Conservation (phyloP, 306 rosid species). For the Sesbania bispinosa region DNA sequence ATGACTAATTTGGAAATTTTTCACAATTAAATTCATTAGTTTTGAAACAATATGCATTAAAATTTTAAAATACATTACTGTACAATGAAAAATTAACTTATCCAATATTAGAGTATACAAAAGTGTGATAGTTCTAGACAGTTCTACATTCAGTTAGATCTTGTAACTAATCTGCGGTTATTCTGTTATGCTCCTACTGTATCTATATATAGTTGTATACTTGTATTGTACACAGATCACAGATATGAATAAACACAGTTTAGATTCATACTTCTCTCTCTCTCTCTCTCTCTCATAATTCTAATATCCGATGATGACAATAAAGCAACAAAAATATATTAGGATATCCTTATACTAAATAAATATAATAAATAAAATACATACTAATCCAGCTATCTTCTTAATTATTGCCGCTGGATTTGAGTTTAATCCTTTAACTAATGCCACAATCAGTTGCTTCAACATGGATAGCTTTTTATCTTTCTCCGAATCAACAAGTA, state of each 20-base stretch:
- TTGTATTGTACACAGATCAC: too few species aligned
- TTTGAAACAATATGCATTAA: slow-evolving; percentile 1
- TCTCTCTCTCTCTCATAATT: too few species aligned
- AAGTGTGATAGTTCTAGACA: too few species aligned
- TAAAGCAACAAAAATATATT: not conserved
- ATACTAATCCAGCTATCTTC: slow-evolving; percentile 95
- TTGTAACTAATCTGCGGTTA: too few species aligned
- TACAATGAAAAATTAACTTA: not conserved
- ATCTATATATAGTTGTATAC: too few species aligned
- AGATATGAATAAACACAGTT: too few species aligned
- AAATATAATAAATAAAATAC: slow-evolving; percentile 20
- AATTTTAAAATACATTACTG: not conserved
- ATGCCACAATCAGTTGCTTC: slow-evolving; percentile 76
- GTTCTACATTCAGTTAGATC: too few species aligned
- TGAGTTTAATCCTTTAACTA: slow-evolving; percentile 89
- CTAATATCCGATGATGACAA: slow-evolving; percentile 10
- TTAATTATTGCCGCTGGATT: slow-evolving; percentile 86
- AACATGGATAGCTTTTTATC: slow-evolving; percentile 92
- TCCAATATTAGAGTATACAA: too few species aligned
- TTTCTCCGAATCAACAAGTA: slow-evolving; percentile 83
- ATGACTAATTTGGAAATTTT: not conserved
- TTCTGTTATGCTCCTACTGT: too few species aligned
- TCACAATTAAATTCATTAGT: slow-evolving; percentile 2
- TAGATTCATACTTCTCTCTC: too few species aligned
- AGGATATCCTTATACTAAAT: not conserved